Conservation (phyloP, 139 green algal genomes). For the Asterochloris sp. region DNA sequence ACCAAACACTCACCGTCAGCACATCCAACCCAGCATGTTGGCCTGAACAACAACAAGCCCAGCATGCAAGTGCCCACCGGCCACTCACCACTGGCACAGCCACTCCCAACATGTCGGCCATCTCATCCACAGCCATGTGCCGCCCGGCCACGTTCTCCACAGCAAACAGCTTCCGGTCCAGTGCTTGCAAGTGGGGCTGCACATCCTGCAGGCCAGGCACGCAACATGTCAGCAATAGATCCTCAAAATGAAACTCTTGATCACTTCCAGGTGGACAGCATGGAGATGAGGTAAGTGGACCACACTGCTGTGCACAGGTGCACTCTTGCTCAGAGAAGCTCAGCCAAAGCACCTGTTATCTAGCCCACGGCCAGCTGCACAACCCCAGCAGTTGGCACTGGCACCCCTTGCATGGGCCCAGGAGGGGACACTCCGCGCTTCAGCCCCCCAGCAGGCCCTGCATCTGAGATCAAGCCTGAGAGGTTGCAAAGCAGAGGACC, state of each 20-base stretch:
- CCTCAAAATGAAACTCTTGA: neutral
- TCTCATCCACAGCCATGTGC: conserved; percentile 9
- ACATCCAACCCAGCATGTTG: neutral
- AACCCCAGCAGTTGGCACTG: too few relatives aligned
- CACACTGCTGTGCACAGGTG: too few relatives aligned
- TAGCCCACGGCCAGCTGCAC: too few relatives aligned
- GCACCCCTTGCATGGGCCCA: neutral
- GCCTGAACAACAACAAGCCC: neutral
- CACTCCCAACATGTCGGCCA: conserved; percentile 9
- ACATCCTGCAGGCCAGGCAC: neutral
- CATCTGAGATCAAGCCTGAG: too few relatives aligned
- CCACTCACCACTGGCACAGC: conserved; percentile 4
- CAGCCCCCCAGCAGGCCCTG: neutral
- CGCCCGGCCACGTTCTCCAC: conserved; percentile 5
- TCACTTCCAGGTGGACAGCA: neutral
- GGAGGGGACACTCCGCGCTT: neutral
- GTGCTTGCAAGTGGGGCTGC: neutral
- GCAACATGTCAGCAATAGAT: neutral
- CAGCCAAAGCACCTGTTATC: too few relatives aligned
- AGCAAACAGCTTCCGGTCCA: conserved; percentile 3
- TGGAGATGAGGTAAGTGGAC: neutral
- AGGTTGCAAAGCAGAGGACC: too few relatives aligned
- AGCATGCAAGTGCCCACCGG: neutral
- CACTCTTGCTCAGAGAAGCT: too few relatives aligned
- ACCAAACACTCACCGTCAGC: neutral